A percentile compares a stretch with the other conserved stretches of the same genome.
Evolutionary conservation across 768 basidiomycete species (phyloP).

Genomic region (Coprinellus micaceus): DNA sequence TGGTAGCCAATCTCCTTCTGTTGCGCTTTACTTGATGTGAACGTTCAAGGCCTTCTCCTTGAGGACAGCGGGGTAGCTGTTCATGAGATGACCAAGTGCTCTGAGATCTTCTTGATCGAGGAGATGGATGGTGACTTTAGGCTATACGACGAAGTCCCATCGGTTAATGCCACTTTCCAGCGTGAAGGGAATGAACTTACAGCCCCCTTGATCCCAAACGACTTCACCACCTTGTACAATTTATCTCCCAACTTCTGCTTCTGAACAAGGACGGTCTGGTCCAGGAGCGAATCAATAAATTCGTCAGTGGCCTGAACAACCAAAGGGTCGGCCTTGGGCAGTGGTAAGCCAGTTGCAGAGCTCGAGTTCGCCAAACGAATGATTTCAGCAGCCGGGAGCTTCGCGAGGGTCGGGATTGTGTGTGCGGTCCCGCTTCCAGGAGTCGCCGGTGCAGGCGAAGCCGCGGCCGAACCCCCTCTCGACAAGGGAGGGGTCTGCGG

Average conservation of each 20-base stretch:
- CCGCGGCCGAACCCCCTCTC: constrained; percentile 65
- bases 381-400: constrained; percentile 73
- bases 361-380: constrained; percentile 57
- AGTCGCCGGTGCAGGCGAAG: constrained; percentile 66
- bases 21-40: constrained; percentile 26
- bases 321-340: constrained; percentile 68
- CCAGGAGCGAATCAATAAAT: constrained; percentile 61
- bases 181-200: constrained; percentile 37
- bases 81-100: constrained; percentile 80
- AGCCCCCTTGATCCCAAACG: constrained; percentile 77
- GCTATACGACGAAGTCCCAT: constrained; percentile 34
- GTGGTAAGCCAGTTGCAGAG: constrained; percentile 47
- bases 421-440: constrained; percentile 43
- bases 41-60: constrained; percentile 65
- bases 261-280: constrained; percentile 53
- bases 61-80: constrained; percentile 77
- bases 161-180: too few relatives aligned
- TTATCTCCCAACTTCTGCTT: constrained; percentile 84
- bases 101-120: constrained; percentile 84
- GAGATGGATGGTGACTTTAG: constrained; percentile 80
- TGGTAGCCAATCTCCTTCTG: too few relatives aligned
- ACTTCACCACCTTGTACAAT: constrained; percentile 70
- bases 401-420: constrained; percentile 69
- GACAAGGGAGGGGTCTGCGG: constrained; percentile 77
- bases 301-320: constrained; percentile 67